Percentiles rank a stretch among this genome's conserved stretches.
phyloP scores from a whole-genome alignment of 2,329 filamentous ascomycete species.

The Periglandula ipomoeae region DNA sequence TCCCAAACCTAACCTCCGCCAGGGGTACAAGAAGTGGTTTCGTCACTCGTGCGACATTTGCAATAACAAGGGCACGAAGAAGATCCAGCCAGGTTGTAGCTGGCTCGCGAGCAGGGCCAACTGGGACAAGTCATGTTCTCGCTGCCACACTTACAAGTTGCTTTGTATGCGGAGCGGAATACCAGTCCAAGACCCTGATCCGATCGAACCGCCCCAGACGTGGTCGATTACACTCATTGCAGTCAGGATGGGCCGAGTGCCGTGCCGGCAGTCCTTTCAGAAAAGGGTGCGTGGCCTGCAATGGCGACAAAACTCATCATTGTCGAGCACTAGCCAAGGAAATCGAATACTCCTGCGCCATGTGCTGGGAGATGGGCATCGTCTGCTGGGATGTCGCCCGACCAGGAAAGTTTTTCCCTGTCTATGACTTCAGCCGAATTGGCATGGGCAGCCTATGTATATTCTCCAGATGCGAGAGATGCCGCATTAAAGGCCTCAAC shows the following conservation, averaged over 20 bases:
- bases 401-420: conserved; percentile 10
- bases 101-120: conserved; percentile 14
- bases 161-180: conserved; percentile 13
- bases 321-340: conserved; percentile 12
- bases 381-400: conserved; percentile 13
- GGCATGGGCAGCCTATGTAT: conserved; percentile 21
- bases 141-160: conserved; percentile 12
- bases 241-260: conserved; percentile 12
- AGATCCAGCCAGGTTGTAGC: conserved; percentile 9
- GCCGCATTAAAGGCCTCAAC: conserved; percentile 12
- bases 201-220: conserved; percentile 4
- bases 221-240: conserved; percentile 11
- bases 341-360: conserved; percentile 14
- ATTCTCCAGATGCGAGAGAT: conserved; percentile 18
- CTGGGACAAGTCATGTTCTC: conserved; percentile 14
- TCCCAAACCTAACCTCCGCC: conserved; percentile 10
- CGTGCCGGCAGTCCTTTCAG: conserved; percentile 10
- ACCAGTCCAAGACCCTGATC: conserved; percentile 7
- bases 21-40: conserved; percentile 13
- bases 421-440: conserved; percentile 21
- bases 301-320: conserved; percentile 7
- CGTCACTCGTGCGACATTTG: conserved; percentile 17
- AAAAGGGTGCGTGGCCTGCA: conserved; percentile 11
- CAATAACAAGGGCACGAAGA: conserved; percentile 8
- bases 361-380: conserved; percentile 22